Conservation (phyloP, 345 rosid species). For the Syzygium aqueum region DNA sequence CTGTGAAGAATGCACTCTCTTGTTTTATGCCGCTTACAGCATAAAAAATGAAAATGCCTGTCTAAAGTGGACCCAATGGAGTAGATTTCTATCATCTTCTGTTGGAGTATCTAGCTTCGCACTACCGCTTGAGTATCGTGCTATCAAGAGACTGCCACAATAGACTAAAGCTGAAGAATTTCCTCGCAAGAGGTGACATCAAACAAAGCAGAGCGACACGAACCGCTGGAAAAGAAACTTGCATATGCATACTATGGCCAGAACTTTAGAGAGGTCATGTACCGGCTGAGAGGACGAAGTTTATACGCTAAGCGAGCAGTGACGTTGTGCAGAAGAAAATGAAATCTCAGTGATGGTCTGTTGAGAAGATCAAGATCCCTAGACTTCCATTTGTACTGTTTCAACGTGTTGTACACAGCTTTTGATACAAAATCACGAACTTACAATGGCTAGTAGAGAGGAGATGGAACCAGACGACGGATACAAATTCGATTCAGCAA, state of each 20-base stretch:
- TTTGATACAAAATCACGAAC: neutral
- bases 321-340: neutral
- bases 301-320: neutral
- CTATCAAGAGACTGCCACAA: neutral
- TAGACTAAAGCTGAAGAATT: neutral
- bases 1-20: neutral
- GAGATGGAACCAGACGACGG: neutral
- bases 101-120: neutral
- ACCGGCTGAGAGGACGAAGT: neutral
- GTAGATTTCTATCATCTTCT: neutral
- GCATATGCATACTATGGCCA: neutral
- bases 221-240: neutral
- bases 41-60: neutral
- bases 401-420: neutral
- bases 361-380: neutral
- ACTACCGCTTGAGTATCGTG: neutral
- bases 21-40: neutral
- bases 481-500: neutral
- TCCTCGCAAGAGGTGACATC: neutral
- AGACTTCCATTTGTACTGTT: neutral
- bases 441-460: neutral
- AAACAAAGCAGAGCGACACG: neutral
- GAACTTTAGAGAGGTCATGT: neutral
- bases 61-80: neutral
- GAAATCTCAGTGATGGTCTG: neutral